Evolutionary conservation across 1,284 basidiomycete genomes (phyloP).

Genomic region (Apiotrichum veenhuisii): DNA sequence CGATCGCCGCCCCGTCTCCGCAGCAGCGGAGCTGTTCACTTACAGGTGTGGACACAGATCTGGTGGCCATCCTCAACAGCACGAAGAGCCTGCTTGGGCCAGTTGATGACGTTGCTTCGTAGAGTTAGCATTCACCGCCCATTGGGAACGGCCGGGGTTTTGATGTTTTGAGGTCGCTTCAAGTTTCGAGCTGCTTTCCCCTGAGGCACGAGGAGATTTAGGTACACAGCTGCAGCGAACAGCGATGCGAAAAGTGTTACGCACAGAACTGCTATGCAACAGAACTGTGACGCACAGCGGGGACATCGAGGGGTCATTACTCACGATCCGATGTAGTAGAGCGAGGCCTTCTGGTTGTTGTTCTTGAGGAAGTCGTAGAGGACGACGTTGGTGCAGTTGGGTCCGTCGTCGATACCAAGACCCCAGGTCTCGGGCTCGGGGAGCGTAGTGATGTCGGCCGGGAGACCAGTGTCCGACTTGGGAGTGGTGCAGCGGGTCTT

Average conservation of each 20-base stretch:
- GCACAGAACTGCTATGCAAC: too few species aligned
- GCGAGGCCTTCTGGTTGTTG: constrained; percentile 54
- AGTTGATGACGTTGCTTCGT: constrained; percentile 52
- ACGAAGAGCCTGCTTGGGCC: constrained; percentile 55
- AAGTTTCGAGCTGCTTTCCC: background rate
- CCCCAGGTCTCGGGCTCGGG: constrained; percentile 56
- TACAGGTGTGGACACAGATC: constrained; percentile 51
- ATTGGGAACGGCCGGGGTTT: background rate
- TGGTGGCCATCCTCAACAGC: constrained; percentile 51
- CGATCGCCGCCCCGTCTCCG: too few species aligned
- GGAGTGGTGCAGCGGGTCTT: constrained; percentile 44
- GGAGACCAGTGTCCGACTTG: constrained; percentile 29
- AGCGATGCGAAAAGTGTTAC: too few species aligned
- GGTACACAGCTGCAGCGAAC: too few species aligned
- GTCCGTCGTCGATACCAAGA: constrained; percentile 55
- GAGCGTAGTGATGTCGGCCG: constrained; percentile 46
- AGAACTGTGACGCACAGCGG: too few species aligned
- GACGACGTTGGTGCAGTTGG: constrained; percentile 54
- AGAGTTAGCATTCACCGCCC: background rate
- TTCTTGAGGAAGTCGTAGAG: constrained; percentile 54
- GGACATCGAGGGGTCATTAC: background rate
- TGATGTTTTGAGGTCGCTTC: too few species aligned
- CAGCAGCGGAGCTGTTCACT: too few species aligned
- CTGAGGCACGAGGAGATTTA: too few species aligned
- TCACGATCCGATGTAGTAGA: constrained; percentile 52